These are phyloP conservation scores for Flammula alnicola DNA, from an alignment of 1,284 basidiomycete species.

Conservation along the genomic window DNA sequence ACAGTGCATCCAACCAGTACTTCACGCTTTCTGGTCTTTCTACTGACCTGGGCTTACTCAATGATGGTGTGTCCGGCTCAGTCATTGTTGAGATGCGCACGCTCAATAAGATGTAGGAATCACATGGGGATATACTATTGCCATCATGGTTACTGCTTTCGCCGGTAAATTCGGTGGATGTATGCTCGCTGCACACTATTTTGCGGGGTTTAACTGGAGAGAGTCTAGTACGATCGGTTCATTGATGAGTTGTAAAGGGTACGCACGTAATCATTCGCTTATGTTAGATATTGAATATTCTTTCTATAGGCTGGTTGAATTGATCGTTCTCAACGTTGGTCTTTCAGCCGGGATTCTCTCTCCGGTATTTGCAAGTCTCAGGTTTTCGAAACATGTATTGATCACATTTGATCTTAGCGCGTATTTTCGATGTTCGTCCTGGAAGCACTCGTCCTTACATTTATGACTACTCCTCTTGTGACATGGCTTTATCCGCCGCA, in stretches of 20 bases:
- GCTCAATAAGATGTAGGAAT: slow-evolving; percentile 57
- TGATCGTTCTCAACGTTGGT: slow-evolving; percentile 96
- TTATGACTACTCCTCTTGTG: slow-evolving; percentile 89
- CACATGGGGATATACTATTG: slow-evolving; percentile 90
- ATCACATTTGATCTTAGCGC: slow-evolving; percentile 34
- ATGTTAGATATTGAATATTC: neutral
- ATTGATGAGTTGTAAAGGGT: slow-evolving; percentile 97
- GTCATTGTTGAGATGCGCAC: neutral
- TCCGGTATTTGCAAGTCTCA: slow-evolving; percentile 35
- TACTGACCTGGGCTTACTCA: slow-evolving; percentile 86
- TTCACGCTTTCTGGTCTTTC: slow-evolving; percentile 88
- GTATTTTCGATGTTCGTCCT: slow-evolving; percentile 93
- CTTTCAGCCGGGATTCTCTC: slow-evolving; percentile 84
- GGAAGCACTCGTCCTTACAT: slow-evolving; percentile 85
- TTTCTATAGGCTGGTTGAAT: slow-evolving; percentile 70
- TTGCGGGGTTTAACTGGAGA: slow-evolving; percentile 76
- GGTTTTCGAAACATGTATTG: neutral
- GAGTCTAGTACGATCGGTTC: slow-evolving; percentile 89
- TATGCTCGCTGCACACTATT: slow-evolving; percentile 63
- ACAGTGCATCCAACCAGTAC: slow-evolving; percentile 58
- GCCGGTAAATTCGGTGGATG: slow-evolving; percentile 83
- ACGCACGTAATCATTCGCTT: slow-evolving; percentile 18
- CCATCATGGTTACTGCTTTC: slow-evolving; percentile 84
- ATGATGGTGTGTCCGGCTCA: slow-evolving; percentile 57
- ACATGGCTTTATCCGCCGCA: slow-evolving; percentile 77